These are phyloP conservation scores for Talaromyces nanjingensis DNA, from an alignment of 495 filamentous ascomycete species.

Conservation along the genomic window DNA sequence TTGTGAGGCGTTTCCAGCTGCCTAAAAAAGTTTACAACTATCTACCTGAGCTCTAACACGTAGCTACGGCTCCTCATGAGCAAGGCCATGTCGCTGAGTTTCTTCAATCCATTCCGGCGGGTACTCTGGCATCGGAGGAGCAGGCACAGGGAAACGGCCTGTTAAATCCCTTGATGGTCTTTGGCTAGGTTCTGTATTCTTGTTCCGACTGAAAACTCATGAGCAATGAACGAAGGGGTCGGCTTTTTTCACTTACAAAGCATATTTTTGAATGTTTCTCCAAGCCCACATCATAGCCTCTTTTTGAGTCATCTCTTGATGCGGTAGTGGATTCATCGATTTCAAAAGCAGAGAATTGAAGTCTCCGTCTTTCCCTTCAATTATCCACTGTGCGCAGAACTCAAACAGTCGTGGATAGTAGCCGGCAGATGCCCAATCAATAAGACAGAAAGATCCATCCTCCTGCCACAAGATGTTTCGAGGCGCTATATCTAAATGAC, in stretches of 20 bases:
- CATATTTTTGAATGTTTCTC: conserved; percentile 18
- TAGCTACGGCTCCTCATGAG: no score
- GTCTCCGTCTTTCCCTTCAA: conserved; percentile 18
- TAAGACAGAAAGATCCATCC: conserved; percentile 17
- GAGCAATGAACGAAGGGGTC: no score
- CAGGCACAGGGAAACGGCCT: neutral
- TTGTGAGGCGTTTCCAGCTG: neutral
- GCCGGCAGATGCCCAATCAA: conserved; percentile 24
- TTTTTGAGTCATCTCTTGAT: conserved; percentile 15
- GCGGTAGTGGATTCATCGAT: conserved; percentile 13
- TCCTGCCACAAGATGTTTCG: conserved; percentile 21
- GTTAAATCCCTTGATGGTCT: neutral
- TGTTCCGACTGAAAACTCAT: neutral
- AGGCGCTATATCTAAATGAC: neutral
- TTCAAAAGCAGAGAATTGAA: conserved; percentile 13
- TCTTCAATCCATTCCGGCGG: neutral
- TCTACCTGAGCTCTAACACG: no score
- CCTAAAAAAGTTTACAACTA: no score
- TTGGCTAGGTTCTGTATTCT: neutral
- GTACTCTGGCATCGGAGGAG: conserved; percentile 2
- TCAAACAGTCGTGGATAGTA: conserved; percentile 22
- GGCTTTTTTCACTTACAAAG: conserved; percentile 14
- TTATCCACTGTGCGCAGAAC: conserved; percentile 17
- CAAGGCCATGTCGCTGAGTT: neutral
- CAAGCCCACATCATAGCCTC: conserved; percentile 13